These are phyloP conservation scores for Fusarium sp. DNA, from an alignment of 2,329 filamentous ascomycete genomes.

Conservation along the genomic window DNA sequence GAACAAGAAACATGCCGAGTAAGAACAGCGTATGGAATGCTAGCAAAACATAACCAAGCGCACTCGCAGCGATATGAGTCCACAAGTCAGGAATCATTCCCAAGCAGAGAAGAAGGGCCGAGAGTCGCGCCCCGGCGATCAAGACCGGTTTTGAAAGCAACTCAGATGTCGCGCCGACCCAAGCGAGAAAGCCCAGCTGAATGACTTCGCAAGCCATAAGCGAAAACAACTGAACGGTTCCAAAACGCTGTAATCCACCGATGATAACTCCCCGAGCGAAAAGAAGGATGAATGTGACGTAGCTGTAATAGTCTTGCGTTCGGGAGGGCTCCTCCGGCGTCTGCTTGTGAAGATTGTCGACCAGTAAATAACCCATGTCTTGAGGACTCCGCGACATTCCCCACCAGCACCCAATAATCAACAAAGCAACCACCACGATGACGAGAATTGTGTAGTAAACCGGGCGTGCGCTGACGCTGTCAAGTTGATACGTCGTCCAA, in stretches of 20 bases:
- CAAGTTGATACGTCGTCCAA: constrained; percentile 76
- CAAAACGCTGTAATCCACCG: constrained; percentile 27
- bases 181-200: constrained; percentile 49
- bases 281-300: constrained; percentile 26
- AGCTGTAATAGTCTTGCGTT: constrained; percentile 61
- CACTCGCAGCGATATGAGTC: constrained; percentile 68
- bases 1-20: constrained; percentile 30
- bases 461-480: constrained; percentile 22
- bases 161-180: constrained; percentile 66
- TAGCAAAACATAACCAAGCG: constrained; percentile 75
- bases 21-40: constrained; percentile 69
- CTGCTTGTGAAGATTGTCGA: constrained; percentile 71
- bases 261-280: constrained; percentile 23
- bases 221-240: constrained; percentile 15
- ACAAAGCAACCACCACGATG: constrained; percentile 27
- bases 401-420: constrained; percentile 44
- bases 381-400: constrained; percentile 35
- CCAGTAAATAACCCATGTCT: constrained; percentile 44
- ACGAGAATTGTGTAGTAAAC: constrained; percentile 48
- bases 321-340: constrained; percentile 50
- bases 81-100: constrained; percentile 69
- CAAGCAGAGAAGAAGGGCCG: constrained; percentile 44
- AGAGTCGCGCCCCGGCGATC: constrained; percentile 2
- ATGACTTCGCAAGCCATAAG: constrained; percentile 25
- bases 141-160: constrained; percentile 1